Conservation (phyloP, 1,284 basidiomycete species). For the Apiotrichum gamsii region DNA sequence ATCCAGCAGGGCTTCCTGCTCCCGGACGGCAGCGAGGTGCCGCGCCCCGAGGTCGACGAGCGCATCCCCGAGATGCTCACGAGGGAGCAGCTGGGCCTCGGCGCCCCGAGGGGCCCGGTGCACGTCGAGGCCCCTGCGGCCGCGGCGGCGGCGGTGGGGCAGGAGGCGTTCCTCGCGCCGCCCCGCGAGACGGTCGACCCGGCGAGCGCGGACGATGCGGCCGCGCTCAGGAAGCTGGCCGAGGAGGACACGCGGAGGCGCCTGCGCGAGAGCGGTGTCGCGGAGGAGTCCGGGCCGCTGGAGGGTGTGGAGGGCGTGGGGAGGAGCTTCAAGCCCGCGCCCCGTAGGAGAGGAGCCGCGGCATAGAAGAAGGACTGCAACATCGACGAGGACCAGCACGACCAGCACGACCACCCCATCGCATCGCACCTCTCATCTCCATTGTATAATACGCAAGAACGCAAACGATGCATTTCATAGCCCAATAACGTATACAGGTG, state of each 20-base stretch:
- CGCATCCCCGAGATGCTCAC: no score
- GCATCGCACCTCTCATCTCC: no score
- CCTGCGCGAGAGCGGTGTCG: slow-evolving; percentile 28
- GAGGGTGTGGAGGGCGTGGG: slow-evolving; percentile 8
- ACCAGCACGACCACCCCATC: no score
- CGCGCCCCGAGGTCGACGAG: background rate
- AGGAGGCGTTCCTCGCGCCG: slow-evolving; percentile 14
- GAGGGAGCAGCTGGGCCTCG: background rate
- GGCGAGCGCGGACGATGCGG: slow-evolving; percentile 11
- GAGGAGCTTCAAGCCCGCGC: slow-evolving; percentile 4
- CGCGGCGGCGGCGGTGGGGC: background rate
- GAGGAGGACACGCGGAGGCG: slow-evolving; percentile 40
- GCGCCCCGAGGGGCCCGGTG: no score
- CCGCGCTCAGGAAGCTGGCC: slow-evolving; percentile 34
- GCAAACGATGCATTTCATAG: no score
- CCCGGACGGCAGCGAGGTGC: slow-evolving; percentile 19
- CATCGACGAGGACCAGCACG: no score
- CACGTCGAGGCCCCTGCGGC: background rate
- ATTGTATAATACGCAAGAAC: no score
- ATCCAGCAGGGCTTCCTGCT: slow-evolving; percentile 41
- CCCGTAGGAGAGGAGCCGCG: background rate
- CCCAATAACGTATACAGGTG: no score
- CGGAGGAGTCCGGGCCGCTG: background rate
- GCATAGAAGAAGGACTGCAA: no score
- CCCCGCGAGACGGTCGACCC: slow-evolving; percentile 33